Conservation (phyloP, 208 protist genomes). For the Wallacemonas sp. region DNA sequence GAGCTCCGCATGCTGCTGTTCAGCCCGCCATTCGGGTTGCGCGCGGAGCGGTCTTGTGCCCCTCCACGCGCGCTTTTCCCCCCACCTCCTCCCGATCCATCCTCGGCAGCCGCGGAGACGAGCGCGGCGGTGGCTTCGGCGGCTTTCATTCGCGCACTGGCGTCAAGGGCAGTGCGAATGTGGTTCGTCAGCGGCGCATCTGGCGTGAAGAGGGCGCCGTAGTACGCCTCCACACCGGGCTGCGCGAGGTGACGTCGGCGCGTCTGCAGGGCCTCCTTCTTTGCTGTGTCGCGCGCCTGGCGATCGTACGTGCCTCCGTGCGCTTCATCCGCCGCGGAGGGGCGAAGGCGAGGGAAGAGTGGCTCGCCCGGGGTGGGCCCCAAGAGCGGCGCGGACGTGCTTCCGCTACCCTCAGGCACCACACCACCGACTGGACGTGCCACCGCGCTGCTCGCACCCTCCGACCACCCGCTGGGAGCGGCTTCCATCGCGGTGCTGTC, state of each 20-base stretch:
- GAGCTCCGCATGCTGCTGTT: slow-evolving; percentile 6
- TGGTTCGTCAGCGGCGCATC: not conserved
- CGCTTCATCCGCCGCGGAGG: slow-evolving; percentile 8
- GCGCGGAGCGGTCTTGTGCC: not conserved
- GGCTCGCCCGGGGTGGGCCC: slow-evolving; percentile 3
- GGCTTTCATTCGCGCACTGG: not conserved
- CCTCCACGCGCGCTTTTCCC: not conserved
- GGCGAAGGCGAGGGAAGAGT: slow-evolving; percentile 32
- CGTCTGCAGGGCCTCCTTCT: slow-evolving; percentile 5
- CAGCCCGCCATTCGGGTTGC: not conserved
- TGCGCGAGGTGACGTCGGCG: slow-evolving; percentile 15
- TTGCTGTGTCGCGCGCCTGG: slow-evolving; percentile 6
- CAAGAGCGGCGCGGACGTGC: too few species aligned
- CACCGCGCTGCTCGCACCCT: not conserved
- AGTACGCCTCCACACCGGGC: slow-evolving; percentile 24
- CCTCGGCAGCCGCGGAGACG: not conserved
- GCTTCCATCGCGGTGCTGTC: slow-evolving; percentile 11
- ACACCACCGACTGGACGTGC: not conserved
- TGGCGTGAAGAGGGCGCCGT: slow-evolving; percentile 17
- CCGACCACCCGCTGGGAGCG: slow-evolving; percentile 13
- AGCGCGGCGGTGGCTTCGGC: not conserved
- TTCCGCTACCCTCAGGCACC: too few species aligned
- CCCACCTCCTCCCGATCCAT: not conserved
- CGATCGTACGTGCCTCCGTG: slow-evolving; percentile 8
- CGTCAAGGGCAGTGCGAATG: not conserved